Evolutionary conservation across 202 grass and related monocot genomes (phyloP).

Genomic region (Digitaria exilis): DNA sequence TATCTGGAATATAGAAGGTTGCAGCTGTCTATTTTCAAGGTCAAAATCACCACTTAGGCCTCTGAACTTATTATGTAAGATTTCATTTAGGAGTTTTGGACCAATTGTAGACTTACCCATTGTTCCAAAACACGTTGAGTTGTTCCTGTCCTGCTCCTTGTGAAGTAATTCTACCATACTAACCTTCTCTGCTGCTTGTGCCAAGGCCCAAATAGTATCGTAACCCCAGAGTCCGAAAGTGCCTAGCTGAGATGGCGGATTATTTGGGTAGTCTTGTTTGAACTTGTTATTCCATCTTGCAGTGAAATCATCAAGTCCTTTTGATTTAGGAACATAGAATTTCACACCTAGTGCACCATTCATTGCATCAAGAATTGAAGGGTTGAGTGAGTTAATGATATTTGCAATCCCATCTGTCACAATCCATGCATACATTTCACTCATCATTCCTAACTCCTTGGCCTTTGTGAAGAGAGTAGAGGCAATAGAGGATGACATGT

Average conservation of each 20-base stretch:
- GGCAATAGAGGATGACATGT: slow-evolving; percentile 35
- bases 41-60: slow-evolving; percentile 71
- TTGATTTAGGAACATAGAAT: slow-evolving; percentile 39
- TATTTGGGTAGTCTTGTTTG: slow-evolving; percentile 34
- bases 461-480: slow-evolving; percentile 45
- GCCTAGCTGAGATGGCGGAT: slow-evolving; percentile 11
- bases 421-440: slow-evolving; percentile 47
- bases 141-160: not conserved
- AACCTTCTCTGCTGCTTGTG: slow-evolving; percentile 49
- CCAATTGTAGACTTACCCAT: slow-evolving; percentile 46
- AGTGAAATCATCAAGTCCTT: slow-evolving; percentile 48
- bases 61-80: slow-evolving; percentile 48
- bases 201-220: slow-evolving; percentile 52
- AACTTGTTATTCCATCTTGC: slow-evolving; percentile 59
- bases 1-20: slow-evolving; percentile 49
- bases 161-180: not conserved
- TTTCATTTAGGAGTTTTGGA: slow-evolving; percentile 37
- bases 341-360: slow-evolving; percentile 51
- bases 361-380: slow-evolving; percentile 45
- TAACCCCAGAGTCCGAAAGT: slow-evolving; percentile 45
- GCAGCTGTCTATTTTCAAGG: slow-evolving; percentile 46
- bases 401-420: slow-evolving; percentile 47
- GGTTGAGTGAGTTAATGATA: slow-evolving; percentile 3
- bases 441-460: slow-evolving; percentile 53
- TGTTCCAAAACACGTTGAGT: slow-evolving; percentile 11